Evolutionary conservation across 345 rosid genomes (phyloP).

Genomic region (Populus ilicifolia): DNA sequence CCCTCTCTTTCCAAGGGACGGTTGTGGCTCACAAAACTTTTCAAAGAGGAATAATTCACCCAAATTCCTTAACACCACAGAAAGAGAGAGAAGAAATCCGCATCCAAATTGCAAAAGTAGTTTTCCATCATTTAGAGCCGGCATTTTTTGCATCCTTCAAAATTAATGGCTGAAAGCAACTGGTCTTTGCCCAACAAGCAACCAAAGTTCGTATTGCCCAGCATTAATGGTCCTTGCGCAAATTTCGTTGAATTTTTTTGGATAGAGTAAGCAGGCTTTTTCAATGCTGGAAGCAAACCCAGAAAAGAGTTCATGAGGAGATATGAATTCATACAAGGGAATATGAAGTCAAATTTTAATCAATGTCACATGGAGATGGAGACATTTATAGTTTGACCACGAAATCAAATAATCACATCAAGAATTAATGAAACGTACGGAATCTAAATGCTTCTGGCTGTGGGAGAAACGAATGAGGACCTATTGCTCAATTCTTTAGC

Average conservation of each 20-base stretch:
- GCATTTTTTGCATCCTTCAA: not conserved
- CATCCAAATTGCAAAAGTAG: not conserved
- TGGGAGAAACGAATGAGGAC: too few species aligned
- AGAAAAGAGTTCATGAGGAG: not conserved
- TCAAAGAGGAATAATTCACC: too few species aligned
- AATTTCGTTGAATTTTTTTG: not conserved
- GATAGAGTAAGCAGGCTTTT: not conserved
- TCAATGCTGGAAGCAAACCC: not conserved
- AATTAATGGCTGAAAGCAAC: not conserved
- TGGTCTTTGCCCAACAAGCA: not conserved
- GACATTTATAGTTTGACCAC: not conserved
- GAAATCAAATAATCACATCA: not conserved
- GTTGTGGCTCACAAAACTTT: too few species aligned
- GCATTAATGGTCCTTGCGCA: not conserved
- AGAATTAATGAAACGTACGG: too few species aligned
- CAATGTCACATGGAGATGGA: not conserved
- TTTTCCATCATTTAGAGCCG: not conserved
- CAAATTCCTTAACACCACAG: too few species aligned
- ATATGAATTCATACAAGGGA: not conserved
- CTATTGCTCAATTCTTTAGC: too few species aligned
- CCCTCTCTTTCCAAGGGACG: too few species aligned
- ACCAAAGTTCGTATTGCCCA: not conserved
- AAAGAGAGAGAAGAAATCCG: too few species aligned
- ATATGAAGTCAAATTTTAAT: not conserved
- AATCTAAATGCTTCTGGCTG: too few species aligned